Evolutionary conservation across 148 eudicot species (phyloP).

Genomic region (Rhododendron griersonianum): DNA sequence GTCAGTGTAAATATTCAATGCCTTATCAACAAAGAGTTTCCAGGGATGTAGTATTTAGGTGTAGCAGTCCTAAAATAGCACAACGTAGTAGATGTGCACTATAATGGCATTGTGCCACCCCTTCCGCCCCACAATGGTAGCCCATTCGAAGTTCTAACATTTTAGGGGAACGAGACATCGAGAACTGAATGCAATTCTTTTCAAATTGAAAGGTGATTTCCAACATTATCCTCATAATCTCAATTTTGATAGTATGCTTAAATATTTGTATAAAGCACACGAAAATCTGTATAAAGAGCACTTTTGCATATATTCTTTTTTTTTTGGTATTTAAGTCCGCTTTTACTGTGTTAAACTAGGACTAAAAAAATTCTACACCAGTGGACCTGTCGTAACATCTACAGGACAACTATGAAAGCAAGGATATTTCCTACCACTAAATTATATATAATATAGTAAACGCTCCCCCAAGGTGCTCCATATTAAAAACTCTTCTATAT

Average conservation of each 20-base stretch:
- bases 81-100: background rate
- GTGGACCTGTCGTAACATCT: background rate
- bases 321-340: background rate
- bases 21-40: background rate
- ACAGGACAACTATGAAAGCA: background rate
- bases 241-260: background rate
- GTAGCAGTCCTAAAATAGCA: background rate
- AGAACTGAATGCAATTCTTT: background rate
- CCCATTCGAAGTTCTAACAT: background rate
- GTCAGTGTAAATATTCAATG: background rate
- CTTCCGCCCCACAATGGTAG: background rate
- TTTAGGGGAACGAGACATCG: background rate
- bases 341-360: background rate
- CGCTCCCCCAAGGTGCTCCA: background rate
- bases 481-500: background rate
- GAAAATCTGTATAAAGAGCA: background rate
- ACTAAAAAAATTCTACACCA: background rate
- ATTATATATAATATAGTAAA: background rate
- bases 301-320: background rate
- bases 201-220: background rate
- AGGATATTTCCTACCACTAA: background rate
- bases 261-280: background rate
- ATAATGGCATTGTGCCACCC: background rate
- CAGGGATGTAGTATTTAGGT: background rate
- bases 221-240: background rate